These are phyloP conservation scores for Thelonectria discophora DNA, from an alignment of 2,329 filamentous ascomycete genomes.

Conservation along the genomic window DNA sequence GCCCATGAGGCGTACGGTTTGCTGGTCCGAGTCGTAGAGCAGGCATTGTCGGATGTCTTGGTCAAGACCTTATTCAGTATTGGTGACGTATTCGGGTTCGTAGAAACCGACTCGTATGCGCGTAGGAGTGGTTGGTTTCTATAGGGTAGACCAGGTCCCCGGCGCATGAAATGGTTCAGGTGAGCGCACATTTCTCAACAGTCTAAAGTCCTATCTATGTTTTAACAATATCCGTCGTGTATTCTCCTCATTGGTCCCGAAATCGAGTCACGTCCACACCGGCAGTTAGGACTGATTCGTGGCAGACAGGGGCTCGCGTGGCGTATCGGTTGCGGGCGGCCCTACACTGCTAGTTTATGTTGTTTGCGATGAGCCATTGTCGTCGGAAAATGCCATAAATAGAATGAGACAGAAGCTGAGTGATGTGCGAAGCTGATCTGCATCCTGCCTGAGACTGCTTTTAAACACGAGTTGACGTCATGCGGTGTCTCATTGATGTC, in stretches of 20 bases:
- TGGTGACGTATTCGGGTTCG: too few species aligned
- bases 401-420: too few species aligned
- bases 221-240: background rate
- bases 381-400: too few species aligned
- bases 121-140: constrained; percentile 87
- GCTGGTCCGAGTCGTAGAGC: constrained; percentile 76
- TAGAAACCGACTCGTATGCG: constrained; percentile 65
- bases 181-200: constrained; percentile 79
- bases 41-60: constrained; percentile 83
- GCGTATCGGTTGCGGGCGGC: constrained; percentile 29
- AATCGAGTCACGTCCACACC: constrained; percentile 69
- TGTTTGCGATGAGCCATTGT: too few species aligned
- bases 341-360: too few species aligned
- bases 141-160: constrained; percentile 73
- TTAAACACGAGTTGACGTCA: background rate
- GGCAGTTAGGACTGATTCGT: constrained; percentile 69
- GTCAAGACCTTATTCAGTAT: constrained; percentile 23
- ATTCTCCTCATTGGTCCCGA: background rate
- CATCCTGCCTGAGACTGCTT: background rate
- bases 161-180: constrained; percentile 90
- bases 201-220: constrained; percentile 66
- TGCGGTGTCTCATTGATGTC: background rate
- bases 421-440: background rate
- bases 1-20: constrained; percentile 78
- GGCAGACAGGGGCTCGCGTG: constrained; percentile 60